Conservation (phyloP, 1,139 yeast genomes). For the Scheffersomyces titani region DNA sequence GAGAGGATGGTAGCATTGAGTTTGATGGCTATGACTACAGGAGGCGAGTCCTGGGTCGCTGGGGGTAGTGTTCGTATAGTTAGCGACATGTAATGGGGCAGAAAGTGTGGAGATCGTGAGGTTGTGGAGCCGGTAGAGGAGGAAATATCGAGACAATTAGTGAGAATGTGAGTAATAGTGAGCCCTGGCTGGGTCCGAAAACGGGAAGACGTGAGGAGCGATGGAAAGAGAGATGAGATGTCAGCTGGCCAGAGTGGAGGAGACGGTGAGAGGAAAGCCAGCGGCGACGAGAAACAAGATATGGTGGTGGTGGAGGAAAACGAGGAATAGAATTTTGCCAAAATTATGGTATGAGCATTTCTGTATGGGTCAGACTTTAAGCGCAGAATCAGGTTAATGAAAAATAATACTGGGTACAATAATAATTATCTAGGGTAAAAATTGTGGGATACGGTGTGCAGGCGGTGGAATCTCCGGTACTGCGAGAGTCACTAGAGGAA, state of each 20-base stretch:
- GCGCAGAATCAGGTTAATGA: neutral
- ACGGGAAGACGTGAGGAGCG: neutral
- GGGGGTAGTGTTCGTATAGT: neutral
- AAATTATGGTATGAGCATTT: neutral
- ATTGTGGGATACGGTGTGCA: neutral
- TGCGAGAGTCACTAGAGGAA: neutral
- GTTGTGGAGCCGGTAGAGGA: neutral
- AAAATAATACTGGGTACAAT: neutral
- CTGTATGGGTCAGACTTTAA: neutral
- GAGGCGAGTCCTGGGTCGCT: slow-evolving; percentile 2
- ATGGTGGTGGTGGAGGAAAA: neutral
- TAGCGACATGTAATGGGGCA: neutral
- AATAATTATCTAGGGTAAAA: neutral
- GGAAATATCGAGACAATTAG: neutral
- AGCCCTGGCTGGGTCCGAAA: neutral
- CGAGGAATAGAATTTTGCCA: neutral
- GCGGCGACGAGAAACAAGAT: neutral
- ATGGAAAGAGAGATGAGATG: neutral
- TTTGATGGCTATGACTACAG: slow-evolving; percentile 28
- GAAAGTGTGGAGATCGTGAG: neutral
- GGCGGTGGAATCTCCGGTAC: neutral
- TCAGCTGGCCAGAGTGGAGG: neutral
- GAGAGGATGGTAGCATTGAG: slow-evolving; percentile 26
- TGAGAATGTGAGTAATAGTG: neutral
- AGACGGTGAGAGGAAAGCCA: neutral